Evolutionary conservation across 2,329 filamentous ascomycete genomes (phyloP), one percentile per base, ranked within the genome.

Genomic region (Fusarium siculi): DNA sequence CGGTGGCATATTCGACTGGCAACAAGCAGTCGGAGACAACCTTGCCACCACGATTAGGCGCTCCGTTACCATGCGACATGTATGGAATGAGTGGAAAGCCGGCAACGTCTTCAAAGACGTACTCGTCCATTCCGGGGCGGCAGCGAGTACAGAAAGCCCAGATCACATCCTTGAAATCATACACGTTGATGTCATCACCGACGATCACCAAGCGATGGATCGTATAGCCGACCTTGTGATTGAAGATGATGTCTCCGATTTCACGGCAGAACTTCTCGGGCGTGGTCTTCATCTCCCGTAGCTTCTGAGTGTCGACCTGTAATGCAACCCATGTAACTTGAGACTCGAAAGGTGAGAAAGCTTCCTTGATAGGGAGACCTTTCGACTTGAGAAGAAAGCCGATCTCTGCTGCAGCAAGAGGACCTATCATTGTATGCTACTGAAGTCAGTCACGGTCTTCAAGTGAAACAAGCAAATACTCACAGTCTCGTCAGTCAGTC

Each of bases 231-330:
- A 52, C 53, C 28, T 74, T 74, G 11, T 68, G 39, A 7, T 47
- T 57, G 37, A 62, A 74, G 6, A 63, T 36, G 11, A 73, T 11
- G 6, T 57, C 25, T 7, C 71, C 71, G 0, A 74, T 62, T n/a
- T 54, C 62, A 4, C 37, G 54, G 16, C 70, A 73, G 19, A 74
- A 74, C 11, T 63, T 57, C 21, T 60, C 52, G 1, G 66, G 8
- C 4, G 58, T 67, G 5, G 66, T 73, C 9, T 66, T 70, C 21
- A 64, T 36, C 7, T 85, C 83, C n/a, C 86, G 85, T 11, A 92
- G 84, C 74, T 87, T 87, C 16, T 84, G 80, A 3, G 85, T 87
- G 75, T 92, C 89, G 19, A 91, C 85, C 65, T 90, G 85, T 73
- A 92, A 70, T 0, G 80, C 85, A 1, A 81, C 80, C 86, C 86